Percentiles rank a stretch among this genome's conserved stretches.
Conservation (phyloP, 257 asterid species). For the Solanum neorickii region DNA sequence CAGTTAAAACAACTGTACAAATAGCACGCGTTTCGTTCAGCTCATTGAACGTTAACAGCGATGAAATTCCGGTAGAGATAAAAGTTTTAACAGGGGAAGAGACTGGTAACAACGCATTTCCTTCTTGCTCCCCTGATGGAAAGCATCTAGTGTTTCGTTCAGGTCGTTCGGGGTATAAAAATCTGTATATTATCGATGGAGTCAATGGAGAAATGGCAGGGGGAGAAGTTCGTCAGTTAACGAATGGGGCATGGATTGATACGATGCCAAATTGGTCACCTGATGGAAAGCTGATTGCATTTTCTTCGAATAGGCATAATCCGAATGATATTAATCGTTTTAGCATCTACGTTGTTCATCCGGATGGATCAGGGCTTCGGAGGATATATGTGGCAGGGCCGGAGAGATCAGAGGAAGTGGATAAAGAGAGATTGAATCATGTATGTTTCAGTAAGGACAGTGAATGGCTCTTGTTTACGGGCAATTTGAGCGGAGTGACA, state of each 20-base stretch:
- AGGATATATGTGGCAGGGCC: constrained; percentile 38
- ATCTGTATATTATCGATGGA: constrained; percentile 56
- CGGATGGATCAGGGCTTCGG: constrained; percentile 45
- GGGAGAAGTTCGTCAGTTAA: constrained; percentile 41
- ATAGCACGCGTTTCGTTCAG: constrained; percentile 66
- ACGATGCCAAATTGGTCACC: constrained; percentile 98
- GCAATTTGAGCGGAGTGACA: constrained; percentile 60
- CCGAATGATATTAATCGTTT: constrained; percentile 28
- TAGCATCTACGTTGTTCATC: constrained; percentile 39
- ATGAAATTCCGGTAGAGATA: constrained; percentile 25
- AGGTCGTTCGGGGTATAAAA: constrained; percentile 71
- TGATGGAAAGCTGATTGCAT: constrained; percentile 62
- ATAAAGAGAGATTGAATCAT: constrained; percentile 69
- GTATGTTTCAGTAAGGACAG: constrained; percentile 70
- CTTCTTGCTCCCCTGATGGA: constrained; percentile 77
- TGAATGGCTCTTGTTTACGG: constrained; percentile 66
- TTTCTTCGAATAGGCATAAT: constrained; percentile 67
- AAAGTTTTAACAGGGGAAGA: constrained; percentile 51
- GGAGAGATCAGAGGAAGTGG: constrained; percentile 20
- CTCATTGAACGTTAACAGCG: constrained; percentile 4
- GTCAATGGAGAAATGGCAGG: constrained; percentile 44
- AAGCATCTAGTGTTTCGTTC: constrained; percentile 58
- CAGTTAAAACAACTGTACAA: constrained; percentile 37
- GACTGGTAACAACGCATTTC: constrained; percentile 78
- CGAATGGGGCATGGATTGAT: constrained; percentile 74